Conservation (phyloP, 768 basidiomycete genomes). For the Thelephora ganbajun region DNA sequence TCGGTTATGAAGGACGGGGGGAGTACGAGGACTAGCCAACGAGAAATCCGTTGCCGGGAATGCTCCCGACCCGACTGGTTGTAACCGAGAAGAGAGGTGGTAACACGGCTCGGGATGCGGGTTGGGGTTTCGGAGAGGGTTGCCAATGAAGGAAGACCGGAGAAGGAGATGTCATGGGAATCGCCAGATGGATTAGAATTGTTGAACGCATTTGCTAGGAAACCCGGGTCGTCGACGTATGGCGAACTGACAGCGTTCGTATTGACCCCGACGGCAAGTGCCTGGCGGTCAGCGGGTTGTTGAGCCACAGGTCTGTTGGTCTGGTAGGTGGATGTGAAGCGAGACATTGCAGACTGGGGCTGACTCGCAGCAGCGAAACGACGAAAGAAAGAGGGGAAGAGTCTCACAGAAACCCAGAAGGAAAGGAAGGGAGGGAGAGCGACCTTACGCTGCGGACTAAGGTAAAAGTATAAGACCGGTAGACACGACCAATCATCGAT, state of each 20-base stretch:
- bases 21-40: conserved; percentile 51
- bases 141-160: too few species aligned
- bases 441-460: too few species aligned
- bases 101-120: conserved; percentile 10
- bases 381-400: conserved; percentile 21
- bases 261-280: too few species aligned
- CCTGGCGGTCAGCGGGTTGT: too few species aligned
- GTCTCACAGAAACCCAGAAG: conserved; percentile 4
- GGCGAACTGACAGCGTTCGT: too few species aligned
- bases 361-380: conserved; percentile 26
- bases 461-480: too few species aligned
- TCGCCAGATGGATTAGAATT: too few species aligned
- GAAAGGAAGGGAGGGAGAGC: conserved; percentile 2
- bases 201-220: too few species aligned
- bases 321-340: conserved; percentile 10
- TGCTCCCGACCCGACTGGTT: conserved; percentile 19
- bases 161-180: too few species aligned
- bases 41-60: conserved; percentile 20
- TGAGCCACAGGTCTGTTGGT: conserved; percentile 19
- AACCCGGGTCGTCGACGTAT: too few species aligned
- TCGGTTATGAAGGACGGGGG: conserved; percentile 47
- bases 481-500: too few species aligned
- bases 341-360: conserved; percentile 11
- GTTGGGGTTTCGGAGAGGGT: too few species aligned
- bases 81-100: conserved; percentile 25